These are phyloP conservation scores for Rhizoctonia solani DNA, from an alignment of 1,284 basidiomycete genomes.

Conservation along the genomic window DNA sequence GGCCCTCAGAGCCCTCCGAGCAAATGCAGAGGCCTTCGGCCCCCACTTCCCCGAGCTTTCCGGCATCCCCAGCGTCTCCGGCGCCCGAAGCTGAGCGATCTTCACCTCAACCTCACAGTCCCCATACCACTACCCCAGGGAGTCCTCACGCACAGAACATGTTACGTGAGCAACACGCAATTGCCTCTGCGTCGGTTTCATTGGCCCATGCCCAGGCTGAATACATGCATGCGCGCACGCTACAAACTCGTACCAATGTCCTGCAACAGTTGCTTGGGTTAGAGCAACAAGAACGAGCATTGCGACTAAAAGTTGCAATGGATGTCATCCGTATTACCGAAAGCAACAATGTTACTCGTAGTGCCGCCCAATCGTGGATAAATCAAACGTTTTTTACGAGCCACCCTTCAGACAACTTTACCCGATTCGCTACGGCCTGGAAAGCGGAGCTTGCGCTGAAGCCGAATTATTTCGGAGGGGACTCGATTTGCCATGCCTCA, in stretches of 20 bases:
- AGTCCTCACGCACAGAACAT: not conserved
- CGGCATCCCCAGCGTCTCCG: too few relatives aligned
- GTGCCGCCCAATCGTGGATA: not conserved
- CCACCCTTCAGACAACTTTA: not conserved
- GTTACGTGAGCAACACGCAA: not conserved
- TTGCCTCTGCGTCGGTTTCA: not conserved
- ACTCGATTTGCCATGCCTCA: not conserved
- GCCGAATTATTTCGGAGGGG: not conserved
- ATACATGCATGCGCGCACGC: not conserved
- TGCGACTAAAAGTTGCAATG: not conserved
- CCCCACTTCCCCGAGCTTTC: too few relatives aligned
- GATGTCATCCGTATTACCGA: not conserved
- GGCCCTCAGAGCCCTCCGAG: too few relatives aligned
- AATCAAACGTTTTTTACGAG: not conserved
- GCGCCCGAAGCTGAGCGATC: too few relatives aligned
- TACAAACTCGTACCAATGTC: not conserved
- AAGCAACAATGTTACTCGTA: not conserved
- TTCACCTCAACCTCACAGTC: not conserved
- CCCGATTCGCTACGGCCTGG: not conserved
- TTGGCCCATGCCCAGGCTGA: not conserved
- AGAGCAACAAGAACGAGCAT: conserved; percentile 1
- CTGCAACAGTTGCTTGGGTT: not conserved
- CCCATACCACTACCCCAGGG: not conserved
- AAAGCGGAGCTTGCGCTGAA: not conserved
- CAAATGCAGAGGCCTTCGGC: too few relatives aligned